A percentile compares a stretch with the other conserved stretches of the same genome.
phyloP scores from a whole-genome alignment of 345 rosid genomes.

The Populus alba region DNA sequence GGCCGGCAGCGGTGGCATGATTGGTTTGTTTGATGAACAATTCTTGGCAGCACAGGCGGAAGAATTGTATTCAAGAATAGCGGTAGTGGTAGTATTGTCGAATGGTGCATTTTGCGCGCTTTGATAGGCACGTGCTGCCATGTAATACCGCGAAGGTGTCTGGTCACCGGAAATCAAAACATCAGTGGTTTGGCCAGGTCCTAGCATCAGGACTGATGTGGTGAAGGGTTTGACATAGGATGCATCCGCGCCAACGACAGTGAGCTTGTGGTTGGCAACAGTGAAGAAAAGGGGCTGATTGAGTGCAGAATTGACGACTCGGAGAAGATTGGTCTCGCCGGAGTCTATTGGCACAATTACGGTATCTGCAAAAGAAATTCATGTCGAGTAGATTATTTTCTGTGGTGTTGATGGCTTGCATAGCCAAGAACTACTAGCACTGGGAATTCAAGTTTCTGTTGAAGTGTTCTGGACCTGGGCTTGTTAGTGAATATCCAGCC shows the following conservation, averaged over 20 bases:
- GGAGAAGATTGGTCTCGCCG: constrained; percentile 31
- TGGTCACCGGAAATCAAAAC: constrained; percentile 32
- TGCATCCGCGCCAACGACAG: constrained; percentile 32
- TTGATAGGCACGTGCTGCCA: constrained; percentile 25
- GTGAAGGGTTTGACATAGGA: constrained; percentile 30
- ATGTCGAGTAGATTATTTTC: neutral
- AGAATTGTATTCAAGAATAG: constrained; percentile 29
- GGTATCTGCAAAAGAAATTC: constrained; percentile 21
- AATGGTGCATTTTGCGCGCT: constrained; percentile 26
- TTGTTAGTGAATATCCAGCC: neutral
- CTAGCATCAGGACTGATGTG: constrained; percentile 26
- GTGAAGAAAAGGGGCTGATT: constrained; percentile 29
- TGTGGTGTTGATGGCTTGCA: neutral
- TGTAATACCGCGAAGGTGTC: constrained; percentile 17
- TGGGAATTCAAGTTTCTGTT: neutral
- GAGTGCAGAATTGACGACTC: constrained; percentile 26
- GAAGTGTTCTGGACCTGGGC: neutral
- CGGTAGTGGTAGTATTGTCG: constrained; percentile 31
- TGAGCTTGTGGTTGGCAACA: constrained; percentile 28
- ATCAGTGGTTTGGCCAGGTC: constrained; percentile 34
- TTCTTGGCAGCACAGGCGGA: constrained; percentile 22
- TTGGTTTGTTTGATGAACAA: constrained; percentile 10
- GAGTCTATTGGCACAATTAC: constrained; percentile 20
- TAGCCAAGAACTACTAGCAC: neutral
- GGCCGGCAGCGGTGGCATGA: constrained; percentile 28